Evolutionary conservation across 768 basidiomycete species (phyloP).

Genomic region (Suillus paluster): DNA sequence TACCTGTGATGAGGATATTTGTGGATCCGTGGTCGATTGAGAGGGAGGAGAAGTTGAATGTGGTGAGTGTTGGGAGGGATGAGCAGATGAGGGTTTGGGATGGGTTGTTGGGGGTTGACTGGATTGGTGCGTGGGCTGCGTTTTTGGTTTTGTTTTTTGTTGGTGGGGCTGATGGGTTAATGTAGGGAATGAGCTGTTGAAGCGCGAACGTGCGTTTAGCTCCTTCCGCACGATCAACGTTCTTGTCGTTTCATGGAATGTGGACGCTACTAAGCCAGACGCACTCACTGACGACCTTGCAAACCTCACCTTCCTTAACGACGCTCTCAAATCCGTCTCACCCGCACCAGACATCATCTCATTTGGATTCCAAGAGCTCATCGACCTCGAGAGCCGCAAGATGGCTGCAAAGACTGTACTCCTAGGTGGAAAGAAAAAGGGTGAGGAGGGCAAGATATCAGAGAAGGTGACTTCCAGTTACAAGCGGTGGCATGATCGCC

Average conservation of each 20-base stretch:
- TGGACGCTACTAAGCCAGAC: slow-evolving; percentile 86
- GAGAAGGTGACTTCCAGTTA: slow-evolving; percentile 89
- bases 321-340: slow-evolving; percentile 73
- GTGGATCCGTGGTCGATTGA: slow-evolving; percentile 81
- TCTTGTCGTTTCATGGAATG: slow-evolving; percentile 91
- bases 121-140: slow-evolving; percentile 72
- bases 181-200: slow-evolving; percentile 75
- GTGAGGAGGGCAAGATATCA: slow-evolving; percentile 54
- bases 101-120: slow-evolving; percentile 80
- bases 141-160: not conserved
- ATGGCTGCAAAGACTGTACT: slow-evolving; percentile 93
- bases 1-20: slow-evolving; percentile 65
- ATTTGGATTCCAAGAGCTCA: slow-evolving; percentile 96
- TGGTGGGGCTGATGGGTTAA: slow-evolving; percentile 6
- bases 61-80: slow-evolving; percentile 77
- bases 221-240: slow-evolving; percentile 77
- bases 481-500: slow-evolving; percentile 85
- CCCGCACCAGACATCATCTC: slow-evolving; percentile 80
- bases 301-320: slow-evolving; percentile 83
- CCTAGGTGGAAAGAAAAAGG: slow-evolving; percentile 70
- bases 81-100: slow-evolving; percentile 86
- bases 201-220: slow-evolving; percentile 78
- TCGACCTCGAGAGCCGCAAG: slow-evolving; percentile 92
- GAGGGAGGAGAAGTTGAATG: slow-evolving; percentile 66
- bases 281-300: slow-evolving; percentile 63